Percentiles rank a stretch among this genome's conserved stretches.
Conservation (phyloP, 306 rosid species). For the Vicia sativa region DNA sequence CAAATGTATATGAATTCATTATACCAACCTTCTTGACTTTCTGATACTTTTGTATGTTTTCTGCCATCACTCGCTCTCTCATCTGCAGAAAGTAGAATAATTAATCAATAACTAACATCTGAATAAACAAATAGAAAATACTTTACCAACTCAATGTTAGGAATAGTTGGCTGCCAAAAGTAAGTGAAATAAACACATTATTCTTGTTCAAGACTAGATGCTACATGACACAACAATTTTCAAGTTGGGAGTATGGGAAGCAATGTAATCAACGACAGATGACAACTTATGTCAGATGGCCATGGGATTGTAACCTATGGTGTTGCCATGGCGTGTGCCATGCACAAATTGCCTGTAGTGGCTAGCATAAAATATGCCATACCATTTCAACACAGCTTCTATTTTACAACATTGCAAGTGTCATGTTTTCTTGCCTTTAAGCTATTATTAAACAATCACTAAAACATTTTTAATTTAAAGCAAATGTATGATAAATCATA, state of each 20-base stretch:
- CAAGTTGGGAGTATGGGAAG: not conserved
- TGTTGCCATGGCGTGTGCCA: not conserved
- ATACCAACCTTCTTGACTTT: slow-evolving; percentile 89
- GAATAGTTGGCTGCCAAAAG: slow-evolving; percentile 48
- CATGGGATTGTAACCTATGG: not conserved
- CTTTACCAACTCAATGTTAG: slow-evolving; percentile 31
- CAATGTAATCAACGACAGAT: not conserved
- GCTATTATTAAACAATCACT: slow-evolving; percentile 43
- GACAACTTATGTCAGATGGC: not conserved
- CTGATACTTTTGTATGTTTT: slow-evolving; percentile 93
- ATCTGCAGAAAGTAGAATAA: slow-evolving; percentile 49
- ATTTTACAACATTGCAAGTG: slow-evolving; percentile 1
- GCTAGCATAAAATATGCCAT: not conserved
- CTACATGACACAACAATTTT: slow-evolving; percentile 20
- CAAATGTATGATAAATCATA: slow-evolving; percentile 27
- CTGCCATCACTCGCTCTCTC: slow-evolving; percentile 86
- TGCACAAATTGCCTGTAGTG: not conserved
- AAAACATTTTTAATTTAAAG: slow-evolving; percentile 15
- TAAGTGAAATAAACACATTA: slow-evolving; percentile 8
- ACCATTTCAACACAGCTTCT: not conserved
- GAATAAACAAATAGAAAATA: slow-evolving; percentile 21
- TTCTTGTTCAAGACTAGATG: not conserved
- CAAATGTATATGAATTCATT: slow-evolving; percentile 29
- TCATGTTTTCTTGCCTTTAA: slow-evolving; percentile 49
- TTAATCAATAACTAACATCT: slow-evolving; percentile 34